These are phyloP conservation scores for Ballota nigra DNA, from an alignment of 257 asterid genomes.

Conservation along the genomic window DNA sequence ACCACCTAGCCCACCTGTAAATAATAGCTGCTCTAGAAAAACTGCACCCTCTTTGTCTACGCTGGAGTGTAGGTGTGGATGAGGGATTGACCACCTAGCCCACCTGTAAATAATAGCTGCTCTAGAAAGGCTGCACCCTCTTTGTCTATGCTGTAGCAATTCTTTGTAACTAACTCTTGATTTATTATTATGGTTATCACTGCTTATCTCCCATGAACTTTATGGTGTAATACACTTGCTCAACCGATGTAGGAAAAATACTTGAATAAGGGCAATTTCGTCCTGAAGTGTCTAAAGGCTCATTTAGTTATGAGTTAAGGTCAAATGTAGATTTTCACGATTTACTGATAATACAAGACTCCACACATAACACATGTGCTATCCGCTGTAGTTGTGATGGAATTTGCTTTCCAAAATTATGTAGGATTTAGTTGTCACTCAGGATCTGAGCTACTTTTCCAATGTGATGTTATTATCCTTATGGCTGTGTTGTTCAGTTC, in stretches of 20 bases:
- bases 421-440: not conserved
- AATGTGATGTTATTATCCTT: conserved; percentile 6
- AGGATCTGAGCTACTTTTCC: not conserved
- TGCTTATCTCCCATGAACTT: not conserved
- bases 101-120: not conserved
- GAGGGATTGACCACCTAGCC: not conserved
- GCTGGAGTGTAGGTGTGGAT: not conserved
- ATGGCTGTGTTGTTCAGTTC: not conserved
- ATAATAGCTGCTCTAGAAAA: not conserved
- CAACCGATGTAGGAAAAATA: not conserved
- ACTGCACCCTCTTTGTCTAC: not conserved
- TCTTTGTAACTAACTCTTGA: not conserved
- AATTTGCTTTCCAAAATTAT: not conserved
- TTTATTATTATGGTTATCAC: not conserved
- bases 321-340: not conserved
- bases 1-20: not conserved
- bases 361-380: not conserved
- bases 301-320: not conserved
- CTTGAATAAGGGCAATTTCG: not conserved
- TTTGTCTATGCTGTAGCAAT: not conserved
- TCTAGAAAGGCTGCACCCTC: not conserved
- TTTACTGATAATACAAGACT: not conserved
- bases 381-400: not conserved
- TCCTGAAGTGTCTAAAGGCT: not conserved
- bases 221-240: not conserved